Conservation (phyloP, 1,139 yeast species). For the Saccharomyces pastorianus region DNA sequence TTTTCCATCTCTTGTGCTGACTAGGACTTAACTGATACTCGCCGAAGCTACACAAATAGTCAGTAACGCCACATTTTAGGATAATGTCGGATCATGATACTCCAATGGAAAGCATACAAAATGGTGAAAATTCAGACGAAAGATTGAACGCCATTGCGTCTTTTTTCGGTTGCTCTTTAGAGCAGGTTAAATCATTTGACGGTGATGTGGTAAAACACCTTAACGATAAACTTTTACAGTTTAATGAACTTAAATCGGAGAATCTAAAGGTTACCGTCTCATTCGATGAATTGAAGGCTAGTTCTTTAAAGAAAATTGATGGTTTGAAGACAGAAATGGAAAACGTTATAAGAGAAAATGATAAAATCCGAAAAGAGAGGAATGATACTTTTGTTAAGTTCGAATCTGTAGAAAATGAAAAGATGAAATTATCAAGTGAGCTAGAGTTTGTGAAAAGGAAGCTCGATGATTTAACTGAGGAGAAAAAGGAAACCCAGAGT, state of each 20-base stretch:
- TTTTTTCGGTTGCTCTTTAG: neutral
- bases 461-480: constrained; percentile 29
- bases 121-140: neutral
- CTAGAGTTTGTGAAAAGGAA: neutral
- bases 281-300: constrained; percentile 45
- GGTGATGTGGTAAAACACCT: neutral
- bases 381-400: constrained; percentile 1
- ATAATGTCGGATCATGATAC: neutral
- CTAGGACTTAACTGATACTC: neutral
- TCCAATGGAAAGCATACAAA: neutral
- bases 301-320: constrained; percentile 29
- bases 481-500: constrained; percentile 41
- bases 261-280: constrained; percentile 31
- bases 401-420: neutral
- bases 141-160: neutral
- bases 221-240: constrained; percentile 1
- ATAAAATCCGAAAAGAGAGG: constrained; percentile 4
- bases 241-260: constrained; percentile 9
- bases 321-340: constrained; percentile 48
- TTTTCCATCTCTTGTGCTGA: neutral
- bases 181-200: neutral
- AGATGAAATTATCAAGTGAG: neutral
- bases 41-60: neutral
- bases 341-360: constrained; percentile 25
- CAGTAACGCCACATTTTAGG: neutral